These are phyloP conservation scores for Rhynchosporium graminicola DNA, from an alignment of 2,329 filamentous ascomycete species.

Conservation along the genomic window DNA sequence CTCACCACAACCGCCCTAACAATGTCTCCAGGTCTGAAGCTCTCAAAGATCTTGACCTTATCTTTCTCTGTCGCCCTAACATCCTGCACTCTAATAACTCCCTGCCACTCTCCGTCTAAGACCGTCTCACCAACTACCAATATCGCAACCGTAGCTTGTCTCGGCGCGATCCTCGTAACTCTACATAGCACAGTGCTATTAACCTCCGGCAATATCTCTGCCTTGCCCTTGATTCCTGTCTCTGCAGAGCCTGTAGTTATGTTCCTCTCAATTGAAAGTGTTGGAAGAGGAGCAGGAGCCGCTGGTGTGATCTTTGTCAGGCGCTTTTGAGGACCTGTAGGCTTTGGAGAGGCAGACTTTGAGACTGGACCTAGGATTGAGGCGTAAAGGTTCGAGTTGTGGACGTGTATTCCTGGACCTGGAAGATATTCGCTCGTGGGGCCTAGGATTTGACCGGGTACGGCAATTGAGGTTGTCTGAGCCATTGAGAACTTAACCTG, in stretches of 20 bases:
- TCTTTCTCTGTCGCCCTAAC: slow-evolving; percentile 96
- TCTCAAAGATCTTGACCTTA: slow-evolving; percentile 85
- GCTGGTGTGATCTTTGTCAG: slow-evolving; percentile 57
- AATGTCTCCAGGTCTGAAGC: slow-evolving; percentile 90
- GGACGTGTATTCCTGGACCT: slow-evolving; percentile 82
- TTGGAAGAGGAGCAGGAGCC: slow-evolving; percentile 48
- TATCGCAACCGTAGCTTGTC: slow-evolving; percentile 84
- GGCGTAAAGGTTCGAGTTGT: slow-evolving; percentile 72
- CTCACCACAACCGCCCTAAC: slow-evolving; percentile 78
- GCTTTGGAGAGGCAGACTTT: slow-evolving; percentile 47
- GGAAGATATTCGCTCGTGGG: slow-evolving; percentile 65
- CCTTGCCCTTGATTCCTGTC: slow-evolving; percentile 45
- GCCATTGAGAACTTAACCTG: slow-evolving; percentile 26
- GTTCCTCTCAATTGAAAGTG: slow-evolving; percentile 53
- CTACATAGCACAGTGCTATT: slow-evolving; percentile 78
- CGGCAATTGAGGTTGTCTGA: slow-evolving; percentile 50
- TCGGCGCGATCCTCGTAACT: slow-evolving; percentile 81
- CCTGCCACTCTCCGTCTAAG: slow-evolving; percentile 79
- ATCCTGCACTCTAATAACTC: slow-evolving; percentile 83
- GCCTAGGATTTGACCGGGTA: slow-evolving; percentile 83
- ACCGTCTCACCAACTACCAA: slow-evolving; percentile 75
- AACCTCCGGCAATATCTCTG: slow-evolving; percentile 79
- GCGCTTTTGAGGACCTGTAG: slow-evolving; percentile 55
- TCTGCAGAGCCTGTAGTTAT: slow-evolving; percentile 24
- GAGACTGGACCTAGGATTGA: slow-evolving; percentile 77